Evolutionary conservation across 441 rosid species (phyloP).

Genomic region (Erodium texanum): DNA sequence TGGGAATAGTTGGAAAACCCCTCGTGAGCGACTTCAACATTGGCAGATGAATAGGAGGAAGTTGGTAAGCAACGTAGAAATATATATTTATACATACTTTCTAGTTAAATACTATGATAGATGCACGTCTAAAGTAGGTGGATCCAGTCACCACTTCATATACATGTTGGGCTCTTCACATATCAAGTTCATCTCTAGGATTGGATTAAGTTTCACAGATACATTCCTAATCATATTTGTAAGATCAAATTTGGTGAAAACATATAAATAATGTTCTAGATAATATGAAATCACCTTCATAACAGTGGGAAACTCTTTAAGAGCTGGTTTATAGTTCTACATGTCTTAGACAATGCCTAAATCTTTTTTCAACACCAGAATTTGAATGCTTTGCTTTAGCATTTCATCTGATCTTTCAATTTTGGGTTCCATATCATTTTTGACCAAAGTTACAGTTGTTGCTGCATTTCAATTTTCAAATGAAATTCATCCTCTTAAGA

Average conservation of each 20-base stretch:
- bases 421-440: neutral
- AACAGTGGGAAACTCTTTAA: neutral
- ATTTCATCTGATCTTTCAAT: neutral
- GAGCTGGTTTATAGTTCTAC: neutral
- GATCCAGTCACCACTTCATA: neutral
- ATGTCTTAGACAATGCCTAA: conserved; percentile 4
- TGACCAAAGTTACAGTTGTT: neutral
- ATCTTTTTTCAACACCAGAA: neutral
- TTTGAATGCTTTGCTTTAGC: neutral
- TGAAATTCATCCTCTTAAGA: neutral
- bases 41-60: conserved; percentile 98
- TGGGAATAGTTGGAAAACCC: conserved; percentile 75
- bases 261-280: neutral
- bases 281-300: neutral
- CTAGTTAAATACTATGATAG: neutral
- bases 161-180: neutral
- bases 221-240: neutral
- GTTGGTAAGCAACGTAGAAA: conserved; percentile 36
- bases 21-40: conserved; percentile 89
- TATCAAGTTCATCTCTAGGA: neutral
- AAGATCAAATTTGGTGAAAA: neutral
- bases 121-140: neutral
- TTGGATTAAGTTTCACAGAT: neutral
- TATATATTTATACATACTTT: neutral
- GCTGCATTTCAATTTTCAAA: conserved; percentile 7